Evolutionary conservation across 345 rosid species (phyloP), one percentile per base, ranked within the genome.

Genomic region (Anastatica hierochuntica): DNA sequence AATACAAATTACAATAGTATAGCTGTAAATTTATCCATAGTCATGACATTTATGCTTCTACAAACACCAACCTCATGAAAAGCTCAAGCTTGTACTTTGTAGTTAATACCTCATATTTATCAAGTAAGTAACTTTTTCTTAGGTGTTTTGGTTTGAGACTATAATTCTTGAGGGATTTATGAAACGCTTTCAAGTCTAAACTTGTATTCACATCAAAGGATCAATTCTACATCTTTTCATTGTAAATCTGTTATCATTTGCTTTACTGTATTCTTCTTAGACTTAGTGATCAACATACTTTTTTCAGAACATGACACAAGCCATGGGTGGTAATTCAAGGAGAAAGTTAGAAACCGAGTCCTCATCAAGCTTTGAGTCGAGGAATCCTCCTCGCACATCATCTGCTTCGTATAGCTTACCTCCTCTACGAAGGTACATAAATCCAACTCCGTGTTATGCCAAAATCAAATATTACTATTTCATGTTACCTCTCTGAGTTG

Each of bases 341-440:
- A 84, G 87, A 72, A 69, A 73, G 2, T 62, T 74, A 21, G 94
- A 86, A 69, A 62, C 70, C 0, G 84, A 82, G 63, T 74, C 78
- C 4, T 45, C 77, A 14, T 60, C 84, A 57, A 72, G 73, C 68
- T 64, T 76, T 49, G 94, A 88, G 21, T 67, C 83, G 14, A 79
- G 94, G 49, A 83, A 78, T 47, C 74, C 84, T 13, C 75, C 84
- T 12, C 72, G 90, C 15, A 79, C 84, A 49, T 76, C 90, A 63
- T 75, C 95, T 64, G 85, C 87, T 63, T 88, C 88, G 44, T 84
- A 90, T 58, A 90, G 82, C 63, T 75, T 85, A 68, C 98, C 98
- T 55, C 96, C 96, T 27, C 27, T 68, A n/a, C 86, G 84, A 81
- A 88, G 95, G 95, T 92, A 70, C 60, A 21, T 19, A 35, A 14